Conservation (phyloP, 1,284 basidiomycete species). For the Cryptococcus amylolentus region DNA sequence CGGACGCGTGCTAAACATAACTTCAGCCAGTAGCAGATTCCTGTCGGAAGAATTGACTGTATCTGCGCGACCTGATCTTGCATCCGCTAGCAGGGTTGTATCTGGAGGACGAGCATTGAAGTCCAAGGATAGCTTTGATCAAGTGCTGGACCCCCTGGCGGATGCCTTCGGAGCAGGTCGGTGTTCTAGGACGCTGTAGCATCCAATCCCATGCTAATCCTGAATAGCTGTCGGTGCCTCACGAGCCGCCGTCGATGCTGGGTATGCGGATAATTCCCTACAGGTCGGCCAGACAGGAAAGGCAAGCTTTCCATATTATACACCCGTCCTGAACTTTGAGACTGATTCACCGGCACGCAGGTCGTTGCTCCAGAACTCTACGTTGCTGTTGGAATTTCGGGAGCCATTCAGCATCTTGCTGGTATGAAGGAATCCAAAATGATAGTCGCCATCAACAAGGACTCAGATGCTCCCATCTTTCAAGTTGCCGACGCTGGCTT, state of each 20-base stretch:
- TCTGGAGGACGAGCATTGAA: constrained; percentile 96
- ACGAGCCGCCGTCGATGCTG: constrained; percentile 95
- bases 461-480: constrained; percentile 97
- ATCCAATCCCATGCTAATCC: neutral
- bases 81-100: constrained; percentile 80
- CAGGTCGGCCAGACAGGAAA: constrained; percentile 99
- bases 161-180: constrained; percentile 77
- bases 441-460: constrained; percentile 99
- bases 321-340: neutral
- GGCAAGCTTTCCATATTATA: constrained; percentile 37
- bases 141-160: constrained; percentile 85
- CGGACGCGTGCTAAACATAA: neutral
- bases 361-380: constrained; percentile 93
- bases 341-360: constrained; percentile 10
- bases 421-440: constrained; percentile 99
- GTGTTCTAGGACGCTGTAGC: constrained; percentile 6
- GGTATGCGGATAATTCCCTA: constrained; percentile 95
- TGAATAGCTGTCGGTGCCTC: constrained; percentile 83
- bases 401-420: constrained; percentile 97
- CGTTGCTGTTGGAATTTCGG: constrained; percentile 93
- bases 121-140: constrained; percentile 86
- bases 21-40: constrained; percentile 62
- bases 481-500: constrained; percentile 96
- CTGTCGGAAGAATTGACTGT: constrained; percentile 80
- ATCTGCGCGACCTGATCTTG: constrained; percentile 90